Evolutionary conservation across 2,329 filamentous ascomycete genomes (phyloP).

Genomic region (Teratosphaeria gauchensis): DNA sequence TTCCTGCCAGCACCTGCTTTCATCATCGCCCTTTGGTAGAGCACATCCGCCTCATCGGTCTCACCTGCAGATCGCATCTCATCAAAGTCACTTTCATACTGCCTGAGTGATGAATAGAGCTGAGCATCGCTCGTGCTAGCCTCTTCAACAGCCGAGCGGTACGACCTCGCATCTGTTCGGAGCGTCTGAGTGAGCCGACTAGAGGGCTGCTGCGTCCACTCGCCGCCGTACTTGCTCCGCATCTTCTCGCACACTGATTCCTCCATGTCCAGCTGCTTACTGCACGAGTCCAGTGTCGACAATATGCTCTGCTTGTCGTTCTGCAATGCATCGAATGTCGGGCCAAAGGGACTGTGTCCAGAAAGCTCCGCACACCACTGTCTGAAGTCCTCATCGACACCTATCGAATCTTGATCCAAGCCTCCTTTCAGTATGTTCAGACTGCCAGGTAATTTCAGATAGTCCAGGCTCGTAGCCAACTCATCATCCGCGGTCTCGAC

Average conservation of each 20-base stretch:
- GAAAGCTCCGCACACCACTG: constrained; percentile 91
- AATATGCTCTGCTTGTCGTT: constrained; percentile 68
- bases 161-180: constrained; percentile 75
- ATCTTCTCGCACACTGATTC: constrained; percentile 99
- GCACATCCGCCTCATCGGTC: constrained; percentile 72
- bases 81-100: constrained; percentile 81
- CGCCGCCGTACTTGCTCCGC: constrained; percentile 88
- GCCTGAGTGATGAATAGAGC: constrained; percentile 70
- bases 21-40: constrained; percentile 80
- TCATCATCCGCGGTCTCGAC: constrained; percentile 89
- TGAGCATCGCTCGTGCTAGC: constrained; percentile 78
- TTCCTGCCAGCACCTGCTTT: constrained; percentile 62
- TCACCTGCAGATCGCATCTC: constrained; percentile 90
- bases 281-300: constrained; percentile 63
- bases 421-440: constrained; percentile 88
- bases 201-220: constrained; percentile 97
- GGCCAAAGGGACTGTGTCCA: constrained; percentile 67
- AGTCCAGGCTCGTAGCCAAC: constrained; percentile 91
- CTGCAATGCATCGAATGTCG: constrained; percentile 69
- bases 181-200: constrained; percentile 80
- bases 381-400: constrained; percentile 73
- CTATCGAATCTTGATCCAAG: constrained; percentile 72
- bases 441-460: constrained; percentile 69
- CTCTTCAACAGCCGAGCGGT: constrained; percentile 81
- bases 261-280: constrained; percentile 89